These are phyloP conservation scores for Kluyveromyces starmeri DNA, from an alignment of 805 yeast genomes.

Conservation along the genomic window DNA sequence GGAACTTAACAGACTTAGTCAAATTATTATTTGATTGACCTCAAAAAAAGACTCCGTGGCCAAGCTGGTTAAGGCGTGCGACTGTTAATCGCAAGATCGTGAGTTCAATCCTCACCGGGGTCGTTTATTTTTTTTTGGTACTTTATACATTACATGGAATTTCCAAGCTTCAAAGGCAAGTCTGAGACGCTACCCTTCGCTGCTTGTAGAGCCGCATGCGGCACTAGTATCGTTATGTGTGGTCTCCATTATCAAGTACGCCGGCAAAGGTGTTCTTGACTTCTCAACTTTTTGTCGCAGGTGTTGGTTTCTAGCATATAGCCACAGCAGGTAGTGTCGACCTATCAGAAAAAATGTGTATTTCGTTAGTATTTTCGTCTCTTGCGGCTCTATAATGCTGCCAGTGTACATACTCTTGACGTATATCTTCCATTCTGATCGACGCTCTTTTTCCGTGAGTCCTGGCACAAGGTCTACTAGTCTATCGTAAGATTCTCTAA, in stretches of 20 bases:
- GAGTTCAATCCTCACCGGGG: constrained; percentile 54
- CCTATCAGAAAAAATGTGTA: constrained; percentile 6
- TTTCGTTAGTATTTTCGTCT: too few relatives aligned
- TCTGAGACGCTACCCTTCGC: too few relatives aligned
- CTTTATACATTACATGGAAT: too few relatives aligned
- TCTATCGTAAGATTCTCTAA: constrained; percentile 71
- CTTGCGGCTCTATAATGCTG: too few relatives aligned
- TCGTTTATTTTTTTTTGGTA: constrained; percentile 28
- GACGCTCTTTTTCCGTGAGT: constrained; percentile 54
- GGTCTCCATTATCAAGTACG: neutral
- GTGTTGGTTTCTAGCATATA: constrained; percentile 41
- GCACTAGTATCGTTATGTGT: too few relatives aligned
- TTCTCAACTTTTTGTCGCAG: constrained; percentile 35
- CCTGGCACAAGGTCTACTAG: constrained; percentile 71
- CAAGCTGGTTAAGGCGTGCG: constrained; percentile 57
- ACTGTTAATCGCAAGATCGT: constrained; percentile 58
- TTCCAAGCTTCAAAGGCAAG: too few relatives aligned
- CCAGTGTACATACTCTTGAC: constrained; percentile 39
- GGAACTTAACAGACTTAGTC: too few relatives aligned
- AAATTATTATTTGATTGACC: neutral
- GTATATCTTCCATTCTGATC: constrained; percentile 73
- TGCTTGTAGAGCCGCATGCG: too few relatives aligned
- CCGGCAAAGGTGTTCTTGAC: constrained; percentile 21
- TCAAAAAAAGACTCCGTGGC: constrained; percentile 37
- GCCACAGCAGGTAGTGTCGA: constrained; percentile 39